A percentile compares a stretch with the other conserved stretches of the same genome.
Evolutionary conservation across 192 early-diverging fungal species (phyloP).

Genomic region (Coemansia sp.): DNA sequence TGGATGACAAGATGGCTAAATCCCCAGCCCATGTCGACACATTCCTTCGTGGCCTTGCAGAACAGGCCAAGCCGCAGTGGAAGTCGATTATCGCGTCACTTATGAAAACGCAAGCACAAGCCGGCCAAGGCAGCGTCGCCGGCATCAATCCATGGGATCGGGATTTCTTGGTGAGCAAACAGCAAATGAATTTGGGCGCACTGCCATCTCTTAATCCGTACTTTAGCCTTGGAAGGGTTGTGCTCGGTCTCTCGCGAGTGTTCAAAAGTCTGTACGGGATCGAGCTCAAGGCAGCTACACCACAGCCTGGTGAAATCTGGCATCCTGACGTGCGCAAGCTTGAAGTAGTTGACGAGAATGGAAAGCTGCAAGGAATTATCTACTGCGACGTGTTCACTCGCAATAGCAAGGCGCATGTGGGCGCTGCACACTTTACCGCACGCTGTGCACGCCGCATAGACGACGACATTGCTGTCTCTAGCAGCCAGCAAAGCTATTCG

Average conservation of each 20-base stretch:
- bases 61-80: conserved; percentile 61
- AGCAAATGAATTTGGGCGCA: conserved; percentile 45
- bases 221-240: conserved; percentile 86
- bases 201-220: conserved; percentile 64
- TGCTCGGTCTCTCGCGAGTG: conserved; percentile 84
- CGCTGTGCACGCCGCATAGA: conserved; percentile 86
- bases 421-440: conserved; percentile 95
- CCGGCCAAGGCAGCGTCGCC: not conserved
- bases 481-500: conserved; percentile 13
- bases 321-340: conserved; percentile 88
- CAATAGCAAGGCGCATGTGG: conserved; percentile 69
- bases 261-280: conserved; percentile 89
- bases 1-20: conserved; percentile 93
- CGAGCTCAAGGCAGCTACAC: conserved; percentile 67
- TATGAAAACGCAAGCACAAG: conserved; percentile 13
- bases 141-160: conserved; percentile 80
- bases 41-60: conserved; percentile 77
- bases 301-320: conserved; percentile 86
- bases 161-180: conserved; percentile 64
- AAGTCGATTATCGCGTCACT: conserved; percentile 58
- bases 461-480: conserved; percentile 60
- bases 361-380: conserved; percentile 84
- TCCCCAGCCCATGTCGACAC: conserved; percentile 79
- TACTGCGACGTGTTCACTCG: conserved; percentile 93
- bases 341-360: conserved; percentile 85